Evolutionary conservation across 495 filamentous ascomycete species (phyloP).

Genomic region (Lasiosphaeria miniovina): DNA sequence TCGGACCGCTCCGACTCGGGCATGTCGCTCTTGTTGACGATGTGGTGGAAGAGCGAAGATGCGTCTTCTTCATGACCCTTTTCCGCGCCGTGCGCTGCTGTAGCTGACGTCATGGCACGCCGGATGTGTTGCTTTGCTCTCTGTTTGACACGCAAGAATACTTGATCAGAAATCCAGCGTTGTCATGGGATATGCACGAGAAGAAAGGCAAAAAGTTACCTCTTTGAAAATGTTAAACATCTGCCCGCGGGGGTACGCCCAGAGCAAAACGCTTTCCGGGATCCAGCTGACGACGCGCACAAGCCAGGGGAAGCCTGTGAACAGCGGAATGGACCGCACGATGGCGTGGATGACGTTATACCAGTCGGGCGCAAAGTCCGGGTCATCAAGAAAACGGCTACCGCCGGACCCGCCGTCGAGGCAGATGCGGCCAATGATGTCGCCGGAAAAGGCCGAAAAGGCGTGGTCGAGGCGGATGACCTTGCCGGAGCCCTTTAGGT

Average conservation of each 20-base stretch:
- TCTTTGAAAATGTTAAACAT: slow-evolving; percentile 17
- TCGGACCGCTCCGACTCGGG: slow-evolving; percentile 27
- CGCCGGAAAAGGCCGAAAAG: slow-evolving; percentile 9
- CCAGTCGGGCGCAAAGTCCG: slow-evolving; percentile 14
- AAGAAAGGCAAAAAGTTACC: slow-evolving; percentile 9
- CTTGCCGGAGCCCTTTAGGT: neutral
- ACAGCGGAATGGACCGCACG: slow-evolving; percentile 16
- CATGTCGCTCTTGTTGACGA: slow-evolving; percentile 28
- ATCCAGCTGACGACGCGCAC: slow-evolving; percentile 11
- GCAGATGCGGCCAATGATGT: slow-evolving; percentile 12
- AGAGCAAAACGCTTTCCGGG: slow-evolving; percentile 11
- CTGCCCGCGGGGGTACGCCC: slow-evolving; percentile 18
- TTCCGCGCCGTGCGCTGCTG: neutral
- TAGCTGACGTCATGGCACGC: slow-evolving; percentile 5
- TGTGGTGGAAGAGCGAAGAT: slow-evolving; percentile 26
- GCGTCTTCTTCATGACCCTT: neutral
- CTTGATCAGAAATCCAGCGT: too few species aligned
- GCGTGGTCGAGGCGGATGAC: slow-evolving; percentile 11
- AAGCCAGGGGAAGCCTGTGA: slow-evolving; percentile 22
- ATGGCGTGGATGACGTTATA: slow-evolving; percentile 16
- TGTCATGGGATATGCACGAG: too few species aligned
- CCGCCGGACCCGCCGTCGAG: slow-evolving; percentile 4
- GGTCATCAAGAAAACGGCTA: slow-evolving; percentile 11
- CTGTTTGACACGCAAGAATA: too few species aligned
- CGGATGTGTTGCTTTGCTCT: slow-evolving; percentile 12